These are phyloP conservation scores for Chrysoporthe austroafricana DNA, from an alignment of 2,329 filamentous ascomycete species.

Conservation along the genomic window DNA sequence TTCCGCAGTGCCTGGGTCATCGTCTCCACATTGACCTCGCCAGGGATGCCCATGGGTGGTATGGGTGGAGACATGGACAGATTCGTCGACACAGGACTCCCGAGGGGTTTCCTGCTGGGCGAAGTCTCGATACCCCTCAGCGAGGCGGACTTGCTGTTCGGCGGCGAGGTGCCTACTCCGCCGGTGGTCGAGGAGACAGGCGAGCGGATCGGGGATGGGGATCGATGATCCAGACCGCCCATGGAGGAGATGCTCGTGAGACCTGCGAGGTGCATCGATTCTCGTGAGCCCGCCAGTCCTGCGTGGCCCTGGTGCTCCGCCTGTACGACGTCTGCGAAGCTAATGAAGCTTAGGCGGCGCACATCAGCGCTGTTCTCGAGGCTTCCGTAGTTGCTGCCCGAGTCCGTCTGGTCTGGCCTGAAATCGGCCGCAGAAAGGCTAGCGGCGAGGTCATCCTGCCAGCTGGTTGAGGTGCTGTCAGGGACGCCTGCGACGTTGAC, in stretches of 20 bases:
- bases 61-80: constrained; percentile 26
- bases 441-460: constrained; percentile 32
- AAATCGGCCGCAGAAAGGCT: constrained; percentile 46
- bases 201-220: constrained; percentile 79
- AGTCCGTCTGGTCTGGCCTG: constrained; percentile 47
- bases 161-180: constrained; percentile 65
- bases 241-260: constrained; percentile 62
- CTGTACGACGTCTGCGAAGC: constrained; percentile 94
- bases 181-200: constrained; percentile 72
- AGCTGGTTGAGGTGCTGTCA: constrained; percentile 38
- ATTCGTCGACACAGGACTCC: constrained; percentile 63
- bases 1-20: constrained; percentile 88
- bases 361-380: constrained; percentile 72
- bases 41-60: constrained; percentile 33
- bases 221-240: constrained; percentile 59
- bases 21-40: constrained; percentile 87
- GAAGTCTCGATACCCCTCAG: constrained; percentile 77
- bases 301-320: constrained; percentile 74
- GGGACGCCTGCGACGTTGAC: constrained; percentile 57
- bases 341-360: constrained; percentile 89
- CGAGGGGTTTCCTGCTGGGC: constrained; percentile 58
- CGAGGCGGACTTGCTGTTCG: constrained; percentile 75
- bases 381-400: constrained; percentile 72
- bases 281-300: constrained; percentile 58
- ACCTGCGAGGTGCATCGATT: constrained; percentile 71